Evolutionary conservation across 2,329 filamentous ascomycete species (phyloP).

Genomic region (Epichloe gansuensis): DNA sequence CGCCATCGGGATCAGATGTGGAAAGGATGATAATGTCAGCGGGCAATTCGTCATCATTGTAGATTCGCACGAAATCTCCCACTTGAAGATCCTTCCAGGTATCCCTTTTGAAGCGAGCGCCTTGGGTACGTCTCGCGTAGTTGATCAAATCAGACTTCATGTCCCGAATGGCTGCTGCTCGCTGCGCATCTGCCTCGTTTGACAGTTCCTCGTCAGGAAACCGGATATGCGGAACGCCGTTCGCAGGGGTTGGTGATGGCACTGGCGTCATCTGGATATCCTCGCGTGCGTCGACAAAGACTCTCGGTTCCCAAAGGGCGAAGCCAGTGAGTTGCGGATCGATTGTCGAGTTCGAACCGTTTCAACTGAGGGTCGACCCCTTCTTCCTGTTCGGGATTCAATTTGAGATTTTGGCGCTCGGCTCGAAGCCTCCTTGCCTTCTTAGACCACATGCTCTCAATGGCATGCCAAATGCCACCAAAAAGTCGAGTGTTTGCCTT

Average conservation of each 20-base stretch:
- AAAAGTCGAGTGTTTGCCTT: conserved; percentile 58
- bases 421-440: conserved; percentile 36
- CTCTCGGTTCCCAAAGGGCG: conserved; percentile 41
- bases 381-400: conserved; percentile 23
- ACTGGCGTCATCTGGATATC: conserved; percentile 96
- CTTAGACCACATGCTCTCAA: conserved; percentile 37
- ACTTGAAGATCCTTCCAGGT: conserved; percentile 93
- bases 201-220: conserved; percentile 29
- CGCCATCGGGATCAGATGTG: conserved; percentile 86
- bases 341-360: conserved; percentile 22
- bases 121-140: conserved; percentile 48
- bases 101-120: conserved; percentile 82
- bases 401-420: conserved; percentile 29
- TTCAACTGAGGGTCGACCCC: conserved; percentile 47
- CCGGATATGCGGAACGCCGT: conserved; percentile 27
- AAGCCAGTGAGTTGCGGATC: conserved; percentile 27
- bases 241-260: conserved; percentile 53
- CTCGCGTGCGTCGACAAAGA: conserved; percentile 46
- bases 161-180: conserved; percentile 27
- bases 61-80: conserved; percentile 90
- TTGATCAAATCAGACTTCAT: conserved; percentile 57
- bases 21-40: conserved; percentile 87
- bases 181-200: conserved; percentile 21
- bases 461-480: conserved; percentile 38
- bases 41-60: conserved; percentile 90